A percentile compares a stretch with the other conserved stretches of the same genome.
Evolutionary conservation across 2,329 filamentous ascomycete species (phyloP).

Genomic region (Hypoxylon sp.): DNA sequence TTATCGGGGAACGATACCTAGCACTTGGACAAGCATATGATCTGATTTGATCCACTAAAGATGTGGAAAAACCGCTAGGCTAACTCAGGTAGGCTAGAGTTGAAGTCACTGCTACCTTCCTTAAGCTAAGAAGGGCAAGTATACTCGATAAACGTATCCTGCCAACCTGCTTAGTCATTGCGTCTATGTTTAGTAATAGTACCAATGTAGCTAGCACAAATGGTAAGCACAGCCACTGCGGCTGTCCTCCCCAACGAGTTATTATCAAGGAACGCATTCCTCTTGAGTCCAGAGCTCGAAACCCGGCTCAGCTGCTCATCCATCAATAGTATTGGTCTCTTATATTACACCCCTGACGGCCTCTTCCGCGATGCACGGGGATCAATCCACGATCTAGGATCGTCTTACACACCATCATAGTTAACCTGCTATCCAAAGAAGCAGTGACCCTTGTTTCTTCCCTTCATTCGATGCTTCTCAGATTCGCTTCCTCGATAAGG

Average conservation of each 20-base stretch:
- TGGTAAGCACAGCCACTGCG: constrained; percentile 37
- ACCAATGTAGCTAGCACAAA: not conserved
- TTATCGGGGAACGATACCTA: constrained; percentile 8
- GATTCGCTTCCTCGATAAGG: constrained; percentile 19
- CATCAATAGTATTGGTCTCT: constrained; percentile 13
- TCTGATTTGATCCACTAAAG: constrained; percentile 22
- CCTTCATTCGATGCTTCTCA: constrained; percentile 15
- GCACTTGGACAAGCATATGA: constrained; percentile 1
- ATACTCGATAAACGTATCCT: not conserved
- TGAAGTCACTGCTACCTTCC: not conserved
- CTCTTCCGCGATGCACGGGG: constrained; percentile 26
- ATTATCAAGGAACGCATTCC: constrained; percentile 40
- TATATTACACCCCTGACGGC: constrained; percentile 20
- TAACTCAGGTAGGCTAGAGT: not conserved
- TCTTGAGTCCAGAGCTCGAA: constrained; percentile 16
- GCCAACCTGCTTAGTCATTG: constrained; percentile 22
- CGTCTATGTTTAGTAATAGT: constrained; percentile 30
- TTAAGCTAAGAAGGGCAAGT: constrained; percentile 22
- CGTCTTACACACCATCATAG: constrained; percentile 32
- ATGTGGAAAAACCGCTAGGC: constrained; percentile 43
- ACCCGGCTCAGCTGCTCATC: constrained; percentile 15
- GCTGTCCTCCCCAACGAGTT: constrained; percentile 28
- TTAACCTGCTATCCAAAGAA: constrained; percentile 23
- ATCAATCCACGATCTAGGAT: constrained; percentile 28
- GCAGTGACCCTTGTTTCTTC: constrained; percentile 23